phyloP scores from a whole-genome alignment of 164 flowering plant genomes.

The Vitis rupestris region DNA sequence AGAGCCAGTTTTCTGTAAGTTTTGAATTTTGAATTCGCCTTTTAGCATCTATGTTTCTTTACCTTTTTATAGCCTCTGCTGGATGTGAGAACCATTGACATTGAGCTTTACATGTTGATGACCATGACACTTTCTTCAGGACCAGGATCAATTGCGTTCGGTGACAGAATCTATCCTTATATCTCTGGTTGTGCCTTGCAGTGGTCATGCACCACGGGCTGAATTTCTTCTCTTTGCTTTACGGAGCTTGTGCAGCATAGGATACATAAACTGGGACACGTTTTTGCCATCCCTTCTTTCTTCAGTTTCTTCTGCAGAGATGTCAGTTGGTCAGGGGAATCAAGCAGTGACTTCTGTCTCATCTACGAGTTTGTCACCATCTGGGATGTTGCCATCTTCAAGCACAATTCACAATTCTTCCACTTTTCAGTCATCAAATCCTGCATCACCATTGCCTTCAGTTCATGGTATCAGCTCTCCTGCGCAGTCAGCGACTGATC shows the following conservation, averaged over 20 bases:
- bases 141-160: slow-evolving; percentile 78
- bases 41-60: neutral
- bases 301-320: slow-evolving; percentile 73
- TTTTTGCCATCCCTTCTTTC: slow-evolving; percentile 88
- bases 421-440: slow-evolving; percentile 67
- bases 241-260: slow-evolving; percentile 68
- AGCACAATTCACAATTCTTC: slow-evolving; percentile 41
- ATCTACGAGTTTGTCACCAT: slow-evolving; percentile 47
- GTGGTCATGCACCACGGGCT: slow-evolving; percentile 88
- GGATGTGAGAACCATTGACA: neutral
- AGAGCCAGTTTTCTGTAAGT: slow-evolving; percentile 72
- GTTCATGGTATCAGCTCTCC: slow-evolving; percentile 90
- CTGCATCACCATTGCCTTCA: slow-evolving; percentile 80
- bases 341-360: slow-evolving; percentile 45
- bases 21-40: neutral
- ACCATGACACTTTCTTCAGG: slow-evolving; percentile 44
- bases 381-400: slow-evolving; percentile 52
- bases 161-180: slow-evolving; percentile 85
- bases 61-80: slow-evolving; percentile 1
- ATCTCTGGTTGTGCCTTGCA: slow-evolving; percentile 81
- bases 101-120: slow-evolving; percentile 11
- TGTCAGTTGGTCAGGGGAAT: slow-evolving; percentile 55
- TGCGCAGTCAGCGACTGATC: slow-evolving; percentile 60
- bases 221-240: slow-evolving; percentile 90
- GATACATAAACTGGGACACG: slow-evolving; percentile 87